Evolutionary conservation across 345 rosid species (phyloP).

Genomic region (Moringa oleifera): DNA sequence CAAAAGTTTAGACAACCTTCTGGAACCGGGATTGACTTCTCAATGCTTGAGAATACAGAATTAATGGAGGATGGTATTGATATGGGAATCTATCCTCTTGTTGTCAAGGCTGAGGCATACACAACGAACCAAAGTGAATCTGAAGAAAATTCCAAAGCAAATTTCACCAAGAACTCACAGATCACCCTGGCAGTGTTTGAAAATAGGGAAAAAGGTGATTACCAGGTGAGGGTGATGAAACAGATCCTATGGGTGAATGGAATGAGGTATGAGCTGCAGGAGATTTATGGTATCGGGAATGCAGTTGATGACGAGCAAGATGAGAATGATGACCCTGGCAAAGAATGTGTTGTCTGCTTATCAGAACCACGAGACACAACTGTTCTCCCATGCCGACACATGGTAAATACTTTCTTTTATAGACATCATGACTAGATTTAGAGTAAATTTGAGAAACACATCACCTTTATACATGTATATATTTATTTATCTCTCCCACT

Average conservation of each 20-base stretch:
- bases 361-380: slow-evolving; percentile 80
- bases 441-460: neutral
- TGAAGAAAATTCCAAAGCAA: slow-evolving; percentile 43
- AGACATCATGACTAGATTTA: slow-evolving; percentile 2
- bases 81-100: slow-evolving; percentile 48
- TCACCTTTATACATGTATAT: neutral
- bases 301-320: slow-evolving; percentile 42
- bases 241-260: slow-evolving; percentile 71
- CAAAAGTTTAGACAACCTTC: slow-evolving; percentile 67
- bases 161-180: slow-evolving; percentile 40
- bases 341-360: slow-evolving; percentile 87
- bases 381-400: slow-evolving; percentile 89
- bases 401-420: slow-evolving; percentile 38
- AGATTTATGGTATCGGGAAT: slow-evolving; percentile 85
- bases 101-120: slow-evolving; percentile 61
- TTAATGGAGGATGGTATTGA: slow-evolving; percentile 33
- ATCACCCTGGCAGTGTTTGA: slow-evolving; percentile 61
- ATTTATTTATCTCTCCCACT: neutral
- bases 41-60: slow-evolving; percentile 49
- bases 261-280: slow-evolving; percentile 71
- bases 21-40: slow-evolving; percentile 72
- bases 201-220: slow-evolving; percentile 55
- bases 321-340: slow-evolving; percentile 60
- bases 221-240: slow-evolving; percentile 47
- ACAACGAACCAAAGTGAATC: slow-evolving; percentile 26